Base-by-base conservation (phyloP, 1,139 yeast genomes). In the Pichia sp. region DNA sequence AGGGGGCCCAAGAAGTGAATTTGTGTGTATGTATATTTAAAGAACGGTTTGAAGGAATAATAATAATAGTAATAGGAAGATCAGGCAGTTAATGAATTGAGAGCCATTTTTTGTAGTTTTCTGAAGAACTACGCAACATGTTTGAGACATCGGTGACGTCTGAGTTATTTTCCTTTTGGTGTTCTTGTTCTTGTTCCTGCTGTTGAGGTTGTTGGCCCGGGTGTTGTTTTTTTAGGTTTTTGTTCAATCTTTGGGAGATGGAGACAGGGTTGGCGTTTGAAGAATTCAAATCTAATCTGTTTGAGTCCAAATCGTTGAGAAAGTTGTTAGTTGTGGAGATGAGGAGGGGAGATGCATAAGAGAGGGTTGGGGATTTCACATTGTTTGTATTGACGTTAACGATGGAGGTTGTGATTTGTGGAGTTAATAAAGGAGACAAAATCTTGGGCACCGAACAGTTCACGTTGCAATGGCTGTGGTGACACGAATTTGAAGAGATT, bases 71-170 rank as follows among this genome's bases (percentile, higher is more conserved):
- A n/a, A n/a, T n/a, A n/a, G n/a, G n/a, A n/a, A n/a, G n/a, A n/a
- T n/a, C n/a, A n/a, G n/a, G n/a, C n/a, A n/a, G 21, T 46, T 49
- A 58, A 36, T 59, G 62, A 28, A 46, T 59, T 52, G 65, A 58
- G 20, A 63, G 51, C 67, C 66, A 62, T 44, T 51, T 62, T 43
- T 57, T 59, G 47, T 63, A 62, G 40, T 62, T 62, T 40, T 60
- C 63, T 6, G 64, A 59, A 17, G 67, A 58, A 38, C 60, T 55
- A 33, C 53, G 54, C n/a, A 60, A 45, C 40, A 62, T 46, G 40
- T 60, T 61, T 31, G 63, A 54, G 17, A 62, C 56, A 46, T 55
- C 58, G 21, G 63, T 56, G 17, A 59, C 40, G 18, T 43, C 44
- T 11, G 43, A 46, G 36, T 12, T 35, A 20, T 43, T 45, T 14